Conservation (phyloP, 768 basidiomycete species). For the Megacollybia marginata region DNA sequence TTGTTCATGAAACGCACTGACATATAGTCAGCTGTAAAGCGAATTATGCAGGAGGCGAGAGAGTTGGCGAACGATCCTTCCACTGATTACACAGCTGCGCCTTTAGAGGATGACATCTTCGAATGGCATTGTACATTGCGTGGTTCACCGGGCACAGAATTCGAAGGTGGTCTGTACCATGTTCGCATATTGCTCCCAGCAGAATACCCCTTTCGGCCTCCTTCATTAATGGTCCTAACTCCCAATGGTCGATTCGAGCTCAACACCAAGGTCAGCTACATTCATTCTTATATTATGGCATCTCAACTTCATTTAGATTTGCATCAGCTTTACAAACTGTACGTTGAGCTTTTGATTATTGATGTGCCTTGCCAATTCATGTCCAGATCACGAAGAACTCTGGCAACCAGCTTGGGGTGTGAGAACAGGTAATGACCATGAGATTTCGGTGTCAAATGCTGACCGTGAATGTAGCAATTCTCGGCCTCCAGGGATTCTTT, state of each 20-base stretch:
- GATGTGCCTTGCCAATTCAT: not conserved
- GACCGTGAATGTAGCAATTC: constrained; percentile 49
- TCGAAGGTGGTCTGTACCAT: constrained; percentile 94
- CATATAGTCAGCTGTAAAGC: constrained; percentile 74
- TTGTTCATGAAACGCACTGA: not conserved
- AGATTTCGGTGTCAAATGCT: not conserved
- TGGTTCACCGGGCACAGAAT: constrained; percentile 83
- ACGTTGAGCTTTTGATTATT: constrained; percentile 17
- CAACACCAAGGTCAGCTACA: constrained; percentile 74
- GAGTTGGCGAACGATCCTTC: constrained; percentile 82
- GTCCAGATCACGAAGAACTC: constrained; percentile 82
- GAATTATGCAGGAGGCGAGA: constrained; percentile 93
- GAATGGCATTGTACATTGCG: constrained; percentile 98
- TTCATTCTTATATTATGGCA: constrained; percentile 1
- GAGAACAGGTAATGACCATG: constrained; percentile 60
- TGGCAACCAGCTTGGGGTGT: constrained; percentile 99
- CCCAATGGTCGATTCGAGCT: constrained; percentile 96
- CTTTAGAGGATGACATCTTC: constrained; percentile 88
- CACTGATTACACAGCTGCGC: constrained; percentile 81
- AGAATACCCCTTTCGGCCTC: constrained; percentile 95
- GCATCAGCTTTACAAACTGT: constrained; percentile 92
- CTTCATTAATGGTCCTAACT: constrained; percentile 92
- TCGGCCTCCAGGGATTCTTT: constrained; percentile 86
- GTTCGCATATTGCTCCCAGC: constrained; percentile 85
- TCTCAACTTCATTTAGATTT: constrained; percentile 47